These are phyloP conservation scores for Chalciporus chontae DNA, from an alignment of 768 basidiomycete genomes.

Conservation along the genomic window DNA sequence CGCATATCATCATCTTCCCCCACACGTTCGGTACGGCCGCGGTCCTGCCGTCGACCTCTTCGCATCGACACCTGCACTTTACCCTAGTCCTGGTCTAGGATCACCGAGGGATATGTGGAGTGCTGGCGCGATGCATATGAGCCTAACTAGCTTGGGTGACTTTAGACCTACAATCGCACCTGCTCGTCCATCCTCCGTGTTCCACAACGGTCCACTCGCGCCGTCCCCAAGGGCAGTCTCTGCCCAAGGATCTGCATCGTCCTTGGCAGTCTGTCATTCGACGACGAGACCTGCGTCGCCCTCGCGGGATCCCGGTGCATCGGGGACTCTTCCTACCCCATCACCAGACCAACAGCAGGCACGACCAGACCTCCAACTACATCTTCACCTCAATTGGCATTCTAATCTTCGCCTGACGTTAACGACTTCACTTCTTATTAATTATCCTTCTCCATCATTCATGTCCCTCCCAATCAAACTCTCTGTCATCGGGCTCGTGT, in stretches of 20 bases:
- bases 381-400: constrained; percentile 81
- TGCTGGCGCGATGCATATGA: constrained; percentile 27
- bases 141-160: constrained; percentile 38
- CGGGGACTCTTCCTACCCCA: neutral
- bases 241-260: constrained; percentile 11
- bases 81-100: constrained; percentile 16
- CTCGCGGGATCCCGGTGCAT: constrained; percentile 2
- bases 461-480: constrained; percentile 96
- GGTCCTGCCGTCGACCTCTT: constrained; percentile 57
- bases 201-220: constrained; percentile 35
- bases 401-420: constrained; percentile 87
- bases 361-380: constrained; percentile 77
- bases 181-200: constrained; percentile 19
- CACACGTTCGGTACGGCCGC: constrained; percentile 66
- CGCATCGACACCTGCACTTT: constrained; percentile 48
- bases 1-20: constrained; percentile 68
- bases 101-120: constrained; percentile 45
- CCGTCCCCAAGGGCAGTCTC: constrained; percentile 23
- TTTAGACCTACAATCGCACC: constrained; percentile 31
- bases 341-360: constrained; percentile 24
- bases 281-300: constrained; percentile 15
- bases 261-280: constrained; percentile 13
- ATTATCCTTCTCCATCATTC: constrained; percentile 94
- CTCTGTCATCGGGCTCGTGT: constrained; percentile 84
- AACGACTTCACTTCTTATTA: constrained; percentile 90